phyloP scores from a whole-genome alignment of 139 green algal genomes.

The Tetradesmus obliquus region DNA sequence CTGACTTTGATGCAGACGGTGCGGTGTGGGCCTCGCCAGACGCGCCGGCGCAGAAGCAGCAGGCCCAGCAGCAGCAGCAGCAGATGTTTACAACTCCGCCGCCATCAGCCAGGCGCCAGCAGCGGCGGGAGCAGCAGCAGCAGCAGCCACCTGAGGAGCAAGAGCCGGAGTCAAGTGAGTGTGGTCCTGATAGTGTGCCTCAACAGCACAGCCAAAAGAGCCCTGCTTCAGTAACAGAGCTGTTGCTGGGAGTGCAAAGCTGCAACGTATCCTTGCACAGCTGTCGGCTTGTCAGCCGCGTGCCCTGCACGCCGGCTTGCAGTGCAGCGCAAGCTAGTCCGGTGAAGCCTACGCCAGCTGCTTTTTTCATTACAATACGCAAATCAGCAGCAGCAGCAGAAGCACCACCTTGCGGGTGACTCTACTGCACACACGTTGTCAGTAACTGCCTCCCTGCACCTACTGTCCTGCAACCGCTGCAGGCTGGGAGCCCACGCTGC shows the following conservation, averaged over 20 bases:
- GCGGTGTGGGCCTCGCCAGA: neutral
- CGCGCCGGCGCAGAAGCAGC: neutral
- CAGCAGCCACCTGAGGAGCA: neutral
- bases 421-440: too few species aligned
- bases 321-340: neutral
- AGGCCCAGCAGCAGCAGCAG: slow-evolving; percentile 11
- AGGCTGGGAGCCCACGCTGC: slow-evolving; percentile 31
- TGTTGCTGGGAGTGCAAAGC: too few species aligned
- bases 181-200: neutral
- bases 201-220: neutral
- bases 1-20: slow-evolving; percentile 1
- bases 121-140: neutral
- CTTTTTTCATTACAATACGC: too few species aligned
- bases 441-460: neutral
- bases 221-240: too few species aligned
- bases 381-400: neutral
- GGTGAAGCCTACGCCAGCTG: too few species aligned
- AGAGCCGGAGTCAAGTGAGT: neutral
- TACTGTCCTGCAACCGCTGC: neutral
- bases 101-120: neutral
- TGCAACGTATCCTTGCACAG: too few species aligned
- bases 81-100: neutral
- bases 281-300: too few species aligned
- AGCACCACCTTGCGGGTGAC: neutral
- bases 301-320: neutral